phyloP scores from a whole-genome alignment of 306 rosid genomes.

The Gastrolobium bilobum region DNA sequence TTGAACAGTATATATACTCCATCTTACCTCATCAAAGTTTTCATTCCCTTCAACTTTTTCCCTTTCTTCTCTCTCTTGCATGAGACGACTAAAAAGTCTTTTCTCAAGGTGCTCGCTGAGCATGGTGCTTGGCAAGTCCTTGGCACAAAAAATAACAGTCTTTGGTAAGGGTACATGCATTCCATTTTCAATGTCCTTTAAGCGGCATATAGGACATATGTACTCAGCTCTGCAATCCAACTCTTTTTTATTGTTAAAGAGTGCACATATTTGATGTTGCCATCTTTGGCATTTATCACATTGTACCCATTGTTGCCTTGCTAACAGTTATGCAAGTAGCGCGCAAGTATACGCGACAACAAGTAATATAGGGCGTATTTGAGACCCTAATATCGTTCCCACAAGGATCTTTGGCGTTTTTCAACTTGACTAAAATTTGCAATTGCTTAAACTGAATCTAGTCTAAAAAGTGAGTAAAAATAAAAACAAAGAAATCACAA shows the following conservation, averaged over 20 bases:
- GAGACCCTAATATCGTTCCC: too few species aligned
- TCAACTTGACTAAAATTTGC: too few species aligned
- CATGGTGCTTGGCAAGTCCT: conserved; percentile 65
- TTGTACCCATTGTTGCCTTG: too few species aligned
- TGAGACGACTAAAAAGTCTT: conserved; percentile 58
- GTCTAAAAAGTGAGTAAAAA: too few species aligned
- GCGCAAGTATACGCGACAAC: too few species aligned
- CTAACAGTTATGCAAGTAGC: too few species aligned
- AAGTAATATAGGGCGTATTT: too few species aligned
- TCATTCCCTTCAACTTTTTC: conserved; percentile 48
- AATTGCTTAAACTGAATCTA: too few species aligned
- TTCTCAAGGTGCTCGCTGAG: conserved; percentile 75
- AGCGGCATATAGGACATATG: conserved; percentile 63
- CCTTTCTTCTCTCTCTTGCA: conserved; percentile 56
- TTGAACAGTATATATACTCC: not conserved
- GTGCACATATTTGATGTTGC: conserved; percentile 83
- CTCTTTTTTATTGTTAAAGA: conserved; percentile 59
- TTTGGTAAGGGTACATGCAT: conserved; percentile 45
- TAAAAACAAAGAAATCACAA: too few species aligned
- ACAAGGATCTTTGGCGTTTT: too few species aligned
- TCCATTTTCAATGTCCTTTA: conserved; percentile 56
- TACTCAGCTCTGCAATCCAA: conserved; percentile 52
- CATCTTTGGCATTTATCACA: conserved; percentile 70
- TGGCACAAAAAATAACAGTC: conserved; percentile 57
- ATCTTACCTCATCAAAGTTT: conserved; percentile 59